Percentiles rank a stretch among this genome's conserved stretches.
Evolutionary conservation across 1,139 yeast genomes (phyloP).

Genomic region (Scheffersomyces segobiensis): DNA sequence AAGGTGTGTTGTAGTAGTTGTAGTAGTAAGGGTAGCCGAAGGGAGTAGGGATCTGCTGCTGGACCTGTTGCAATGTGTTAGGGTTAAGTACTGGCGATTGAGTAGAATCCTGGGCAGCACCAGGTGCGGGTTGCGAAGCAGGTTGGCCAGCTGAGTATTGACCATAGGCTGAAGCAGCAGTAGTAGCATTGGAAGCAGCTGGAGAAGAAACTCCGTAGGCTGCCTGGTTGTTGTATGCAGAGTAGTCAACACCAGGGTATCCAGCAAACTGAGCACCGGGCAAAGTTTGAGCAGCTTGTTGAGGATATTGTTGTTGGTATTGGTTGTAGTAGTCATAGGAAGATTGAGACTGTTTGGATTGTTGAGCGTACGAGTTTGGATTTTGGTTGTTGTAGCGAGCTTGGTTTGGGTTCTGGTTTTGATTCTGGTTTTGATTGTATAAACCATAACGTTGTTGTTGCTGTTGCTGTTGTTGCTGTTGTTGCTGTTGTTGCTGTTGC

Average conservation of each 20-base stretch:
- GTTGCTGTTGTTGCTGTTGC: conserved; percentile 15
- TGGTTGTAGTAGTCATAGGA: conserved; percentile 37
- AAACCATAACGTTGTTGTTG: conserved; percentile 16
- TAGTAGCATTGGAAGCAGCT: conserved; percentile 37
- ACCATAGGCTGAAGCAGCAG: conserved; percentile 23
- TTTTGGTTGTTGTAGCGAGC: conserved; percentile 16
- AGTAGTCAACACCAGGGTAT: conserved; percentile 48
- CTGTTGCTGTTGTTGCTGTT: conserved; percentile 12
- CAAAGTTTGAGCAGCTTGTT: conserved; percentile 37
- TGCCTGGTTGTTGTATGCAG: conserved; percentile 39
- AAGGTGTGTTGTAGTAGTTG: conserved; percentile 46
- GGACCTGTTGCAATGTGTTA: conserved; percentile 23
- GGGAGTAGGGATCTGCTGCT: conserved; percentile 34
- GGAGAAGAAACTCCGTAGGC: conserved; percentile 29
- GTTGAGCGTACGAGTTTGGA: conserved; percentile 7
- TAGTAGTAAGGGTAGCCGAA: conserved; percentile 49
- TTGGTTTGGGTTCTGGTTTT: conserved; percentile 24
- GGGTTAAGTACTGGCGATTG: conserved; percentile 36
- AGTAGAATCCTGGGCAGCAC: conserved; percentile 19
- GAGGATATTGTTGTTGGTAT: conserved; percentile 45
- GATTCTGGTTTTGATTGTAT: conserved; percentile 19
- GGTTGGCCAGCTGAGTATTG: conserved; percentile 22
- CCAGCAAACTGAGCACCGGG: conserved; percentile 47
- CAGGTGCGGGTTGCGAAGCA: conserved; percentile 14
- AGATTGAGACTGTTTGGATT: conserved; percentile 21